Conservation (phyloP, 2,329 filamentous ascomycete genomes). For the Colletotrichum tropicale region DNA sequence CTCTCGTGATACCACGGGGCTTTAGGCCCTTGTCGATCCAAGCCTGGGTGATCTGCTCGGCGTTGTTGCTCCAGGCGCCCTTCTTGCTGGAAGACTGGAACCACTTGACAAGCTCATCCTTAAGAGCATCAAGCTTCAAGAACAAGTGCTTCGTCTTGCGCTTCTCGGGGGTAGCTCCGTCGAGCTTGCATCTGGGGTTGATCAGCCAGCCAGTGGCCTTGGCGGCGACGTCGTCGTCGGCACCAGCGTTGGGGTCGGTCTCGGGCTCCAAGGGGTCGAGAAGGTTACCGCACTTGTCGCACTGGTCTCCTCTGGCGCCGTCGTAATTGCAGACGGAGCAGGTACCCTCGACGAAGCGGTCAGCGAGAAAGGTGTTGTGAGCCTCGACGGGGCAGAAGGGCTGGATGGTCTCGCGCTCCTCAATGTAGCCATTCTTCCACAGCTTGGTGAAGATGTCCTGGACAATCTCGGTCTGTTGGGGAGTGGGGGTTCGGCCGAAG, state of each 20-base stretch:
- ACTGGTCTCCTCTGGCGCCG: slow-evolving; percentile 76
- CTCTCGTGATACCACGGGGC: slow-evolving; percentile 86
- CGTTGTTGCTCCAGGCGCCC: slow-evolving; percentile 79
- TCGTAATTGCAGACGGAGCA: slow-evolving; percentile 76
- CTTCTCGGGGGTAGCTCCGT: slow-evolving; percentile 79
- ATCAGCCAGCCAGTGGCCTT: slow-evolving; percentile 60
- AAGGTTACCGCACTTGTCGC: slow-evolving; percentile 68
- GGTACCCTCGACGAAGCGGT: slow-evolving; percentile 82
- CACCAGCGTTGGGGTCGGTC: slow-evolving; percentile 33
- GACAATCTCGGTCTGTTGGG: slow-evolving; percentile 88
- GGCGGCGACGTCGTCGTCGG: slow-evolving; percentile 33
- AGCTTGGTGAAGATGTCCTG: slow-evolving; percentile 90
- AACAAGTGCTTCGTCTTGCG: slow-evolving; percentile 90
- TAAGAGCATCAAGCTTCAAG: slow-evolving; percentile 83
- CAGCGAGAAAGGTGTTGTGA: slow-evolving; percentile 79
- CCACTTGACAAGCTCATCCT: slow-evolving; percentile 80
- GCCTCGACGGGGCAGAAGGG: slow-evolving; percentile 78
- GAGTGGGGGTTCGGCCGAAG: slow-evolving; percentile 90
- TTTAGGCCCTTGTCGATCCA: slow-evolving; percentile 87
- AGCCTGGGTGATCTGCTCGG: slow-evolving; percentile 75
- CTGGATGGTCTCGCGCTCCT: slow-evolving; percentile 86
- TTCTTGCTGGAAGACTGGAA: slow-evolving; percentile 74
- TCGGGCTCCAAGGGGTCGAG: slow-evolving; percentile 71
- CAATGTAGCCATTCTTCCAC: slow-evolving; percentile 86
- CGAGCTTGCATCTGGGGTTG: slow-evolving; percentile 90